Conservation (phyloP, 192 early-diverging fungal genomes). For the Dimargaris verticillata region DNA sequence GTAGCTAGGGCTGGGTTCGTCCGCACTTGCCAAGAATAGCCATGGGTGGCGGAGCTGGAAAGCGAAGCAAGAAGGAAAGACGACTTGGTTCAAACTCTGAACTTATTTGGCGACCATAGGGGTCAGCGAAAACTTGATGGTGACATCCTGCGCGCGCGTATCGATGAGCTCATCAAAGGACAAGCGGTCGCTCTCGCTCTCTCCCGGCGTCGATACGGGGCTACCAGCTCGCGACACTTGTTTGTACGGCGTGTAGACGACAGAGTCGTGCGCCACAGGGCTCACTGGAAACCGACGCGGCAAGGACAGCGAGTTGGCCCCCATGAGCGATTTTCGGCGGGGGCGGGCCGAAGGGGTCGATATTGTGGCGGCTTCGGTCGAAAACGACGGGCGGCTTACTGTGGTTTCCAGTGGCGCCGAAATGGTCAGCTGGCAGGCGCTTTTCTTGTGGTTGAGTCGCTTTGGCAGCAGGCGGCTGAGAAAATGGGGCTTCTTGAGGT, state of each 20-base stretch:
- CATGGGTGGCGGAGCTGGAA: too few species aligned
- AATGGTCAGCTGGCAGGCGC: neutral
- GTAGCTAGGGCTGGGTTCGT: too few species aligned
- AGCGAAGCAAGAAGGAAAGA: too few species aligned
- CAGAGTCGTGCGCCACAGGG: neutral
- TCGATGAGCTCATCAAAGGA: slow-evolving; percentile 6
- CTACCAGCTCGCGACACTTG: neutral
- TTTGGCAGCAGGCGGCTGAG: neutral
- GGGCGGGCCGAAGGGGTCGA: neutral
- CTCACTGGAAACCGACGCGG: neutral
- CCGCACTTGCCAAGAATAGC: too few species aligned
- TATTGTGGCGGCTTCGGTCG: slow-evolving; percentile 1
- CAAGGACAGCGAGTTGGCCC: neutral
- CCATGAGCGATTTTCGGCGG: neutral
- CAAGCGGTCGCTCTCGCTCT: neutral
- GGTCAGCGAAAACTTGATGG: slow-evolving; percentile 5
- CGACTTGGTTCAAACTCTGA: too few species aligned
- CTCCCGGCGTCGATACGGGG: neutral
- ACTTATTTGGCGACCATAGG: neutral
- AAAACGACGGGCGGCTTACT: neutral
- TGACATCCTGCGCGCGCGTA: slow-evolving; percentile 2
- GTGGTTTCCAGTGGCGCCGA: neutral
- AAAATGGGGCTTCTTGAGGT: slow-evolving; percentile 1
- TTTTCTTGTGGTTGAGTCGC: neutral
- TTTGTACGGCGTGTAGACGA: neutral